phyloP scores from a whole-genome alignment of 2,329 filamentous ascomycete species.

The Magnaporthiopsis incrustans region DNA sequence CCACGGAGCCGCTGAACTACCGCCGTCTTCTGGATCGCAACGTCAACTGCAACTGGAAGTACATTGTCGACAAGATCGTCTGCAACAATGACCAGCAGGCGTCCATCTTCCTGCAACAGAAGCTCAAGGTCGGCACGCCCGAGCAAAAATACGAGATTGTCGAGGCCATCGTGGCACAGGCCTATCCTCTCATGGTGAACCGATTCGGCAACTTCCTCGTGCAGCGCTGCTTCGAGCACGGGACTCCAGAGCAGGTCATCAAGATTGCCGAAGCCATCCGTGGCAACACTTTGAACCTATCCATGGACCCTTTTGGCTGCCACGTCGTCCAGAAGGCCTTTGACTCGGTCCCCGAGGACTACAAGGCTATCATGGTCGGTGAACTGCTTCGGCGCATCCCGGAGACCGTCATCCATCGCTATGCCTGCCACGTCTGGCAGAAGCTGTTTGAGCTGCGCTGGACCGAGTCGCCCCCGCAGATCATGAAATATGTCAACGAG shows the following conservation, averaged over 20 bases:
- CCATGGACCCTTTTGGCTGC: conserved; percentile 98
- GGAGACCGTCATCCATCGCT: conserved; percentile 96
- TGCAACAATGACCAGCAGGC: conserved; percentile 99
- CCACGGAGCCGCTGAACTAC: conserved; percentile 91
- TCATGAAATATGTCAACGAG: conserved; percentile 98
- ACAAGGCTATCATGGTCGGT: conserved; percentile 98
- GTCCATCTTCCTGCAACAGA: conserved; percentile 97
- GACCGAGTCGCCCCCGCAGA: conserved; percentile 89
- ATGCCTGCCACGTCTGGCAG: conserved; percentile 99
- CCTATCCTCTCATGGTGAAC: conserved; percentile 95
- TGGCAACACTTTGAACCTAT: conserved; percentile 86
- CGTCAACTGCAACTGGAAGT: conserved; percentile 98
- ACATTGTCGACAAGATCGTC: conserved; percentile 98
- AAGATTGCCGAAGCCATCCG: conserved; percentile 91
- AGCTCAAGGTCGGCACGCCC: conserved; percentile 89
- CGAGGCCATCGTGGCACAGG: conserved; percentile 89
- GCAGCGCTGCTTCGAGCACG: conserved; percentile 97
- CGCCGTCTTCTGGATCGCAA: conserved; percentile 90
- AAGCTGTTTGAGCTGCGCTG: conserved; percentile 97
- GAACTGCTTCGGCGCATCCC: conserved; percentile 91
- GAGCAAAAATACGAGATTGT: conserved; percentile 98
- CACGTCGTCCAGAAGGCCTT: conserved; percentile 99
- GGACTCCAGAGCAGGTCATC: conserved; percentile 87
- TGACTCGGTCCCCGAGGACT: conserved; percentile 92
- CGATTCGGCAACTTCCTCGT: conserved; percentile 98